Base-by-base conservation (phyloP, 2,329 filamentous ascomycete genomes). In the Westerdykella sp. region DNA sequence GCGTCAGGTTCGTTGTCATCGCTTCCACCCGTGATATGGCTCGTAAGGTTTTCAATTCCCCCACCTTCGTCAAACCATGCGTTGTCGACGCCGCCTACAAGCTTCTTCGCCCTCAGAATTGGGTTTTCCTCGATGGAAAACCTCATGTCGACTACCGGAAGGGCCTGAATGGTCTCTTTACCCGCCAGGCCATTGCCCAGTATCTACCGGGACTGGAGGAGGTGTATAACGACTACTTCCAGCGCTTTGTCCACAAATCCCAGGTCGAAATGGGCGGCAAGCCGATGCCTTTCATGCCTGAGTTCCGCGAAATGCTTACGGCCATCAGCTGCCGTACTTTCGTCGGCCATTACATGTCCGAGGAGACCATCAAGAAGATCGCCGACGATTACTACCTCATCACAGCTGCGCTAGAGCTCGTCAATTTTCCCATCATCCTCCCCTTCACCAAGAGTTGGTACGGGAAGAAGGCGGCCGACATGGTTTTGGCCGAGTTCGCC, bases 401-500 rank as follows among this genome's bases (percentile, higher is more conserved):
- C 64, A 96, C 91, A 13, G 90, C 86, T 46, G 91, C 91, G 15
- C 78, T 97, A 55, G 91, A 97, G 69, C 78, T 96, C 37, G 91
- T 97, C 74, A 97, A 96, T 74, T 95, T 97, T 75, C 91, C 91
- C 44, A 84, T 97, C 69, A 95, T 96, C 65, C 70, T 97, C 28
- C 90, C 90, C 30, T 96, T 79, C 75, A 95, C 89, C 62, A 90
- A 87, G 73, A 87, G 88, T 2, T 97, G 88, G 88, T 93, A 94
- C 62, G 91, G 91, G 55, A 95, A 95, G 78, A 91, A 89, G 73
- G 87, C 89, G 22, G 82, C 90, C 44, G 87, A 94, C 62, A 87
- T 94, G 81, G 87, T 95, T 28, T 75, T 96, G 54, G 77, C 76
- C 38, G 89, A 95, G 65, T 96, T 97, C 61, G 71, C 84, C 65